phyloP scores from a whole-genome alignment of 257 asterid genomes.

The Solanum sitiens region DNA sequence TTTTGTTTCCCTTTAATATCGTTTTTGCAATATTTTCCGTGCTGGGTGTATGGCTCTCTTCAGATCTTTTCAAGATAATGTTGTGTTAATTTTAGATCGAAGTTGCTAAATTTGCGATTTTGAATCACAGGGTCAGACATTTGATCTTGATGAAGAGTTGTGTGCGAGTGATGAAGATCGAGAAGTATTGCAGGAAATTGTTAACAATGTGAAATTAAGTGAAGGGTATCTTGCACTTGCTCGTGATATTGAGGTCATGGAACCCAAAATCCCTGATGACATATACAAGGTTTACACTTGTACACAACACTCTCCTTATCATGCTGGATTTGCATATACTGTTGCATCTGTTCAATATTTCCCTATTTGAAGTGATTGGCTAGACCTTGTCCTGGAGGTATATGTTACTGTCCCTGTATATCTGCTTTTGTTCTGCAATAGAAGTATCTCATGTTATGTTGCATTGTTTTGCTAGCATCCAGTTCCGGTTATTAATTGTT shows the following conservation, averaged over 20 bases:
- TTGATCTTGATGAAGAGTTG: slow-evolving; percentile 54
- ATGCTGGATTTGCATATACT: not conserved
- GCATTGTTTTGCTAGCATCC: not conserved
- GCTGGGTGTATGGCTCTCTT: not conserved
- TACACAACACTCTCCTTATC: not conserved
- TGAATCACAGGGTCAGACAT: slow-evolving; percentile 53
- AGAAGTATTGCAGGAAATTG: slow-evolving; percentile 63
- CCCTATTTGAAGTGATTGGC: not conserved
- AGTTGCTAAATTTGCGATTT: not conserved
- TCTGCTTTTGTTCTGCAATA: not conserved
- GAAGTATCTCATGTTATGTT: not conserved
- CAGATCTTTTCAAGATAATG: not conserved
- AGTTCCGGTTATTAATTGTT: not conserved
- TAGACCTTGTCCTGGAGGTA: not conserved
- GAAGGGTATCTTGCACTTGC: slow-evolving; percentile 97
- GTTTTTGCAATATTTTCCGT: not conserved
- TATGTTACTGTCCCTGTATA: not conserved
- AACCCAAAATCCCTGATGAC: slow-evolving; percentile 94
- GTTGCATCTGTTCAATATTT: not conserved
- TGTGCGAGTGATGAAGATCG: slow-evolving; percentile 46
- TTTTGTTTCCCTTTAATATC: not conserved
- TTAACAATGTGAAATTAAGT: slow-evolving; percentile 66
- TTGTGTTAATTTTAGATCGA: not conserved
- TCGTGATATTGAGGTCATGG: slow-evolving; percentile 98
- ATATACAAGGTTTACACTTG: slow-evolving; percentile 61